These are phyloP conservation scores for Globisporangium carolinianum DNA, from an alignment of 352 stramenopile genomes.

Conservation along the genomic window DNA sequence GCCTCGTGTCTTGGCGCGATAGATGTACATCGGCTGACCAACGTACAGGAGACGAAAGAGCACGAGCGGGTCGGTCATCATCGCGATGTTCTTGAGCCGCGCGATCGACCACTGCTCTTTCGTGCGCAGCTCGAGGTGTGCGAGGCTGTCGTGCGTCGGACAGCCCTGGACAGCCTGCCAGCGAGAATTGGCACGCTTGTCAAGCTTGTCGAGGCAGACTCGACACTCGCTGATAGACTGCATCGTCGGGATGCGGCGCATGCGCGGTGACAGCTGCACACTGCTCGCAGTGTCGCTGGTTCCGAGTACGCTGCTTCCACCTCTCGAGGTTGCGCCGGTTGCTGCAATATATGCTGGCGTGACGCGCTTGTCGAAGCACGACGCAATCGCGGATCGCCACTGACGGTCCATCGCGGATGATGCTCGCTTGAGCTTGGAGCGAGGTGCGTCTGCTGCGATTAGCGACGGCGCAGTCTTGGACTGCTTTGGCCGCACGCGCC, in stretches of 20 bases:
- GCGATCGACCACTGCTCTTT: slow-evolving; percentile 20
- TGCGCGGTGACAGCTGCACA: too few species aligned
- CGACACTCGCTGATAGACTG: slow-evolving; percentile 1
- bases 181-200: neutral
- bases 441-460: neutral
- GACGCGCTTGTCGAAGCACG: neutral
- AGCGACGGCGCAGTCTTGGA: neutral
- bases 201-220: neutral
- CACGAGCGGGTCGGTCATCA: slow-evolving; percentile 22
- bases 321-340: neutral
- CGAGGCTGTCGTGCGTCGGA: slow-evolving; percentile 9
- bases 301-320: neutral
- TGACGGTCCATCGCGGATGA: too few species aligned
- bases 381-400: neutral
- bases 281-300: neutral
- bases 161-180: slow-evolving; percentile 11
- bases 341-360: neutral
- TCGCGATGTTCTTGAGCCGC: slow-evolving; percentile 24
- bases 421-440: neutral
- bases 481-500: neutral
- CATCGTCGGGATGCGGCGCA: neutral
- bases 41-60: slow-evolving; percentile 15
- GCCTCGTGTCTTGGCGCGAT: slow-evolving; percentile 9
- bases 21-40: slow-evolving; percentile 16
- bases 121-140: slow-evolving; percentile 16